These are phyloP conservation scores for Cystofilobasidium bisporidii DNA, from an alignment of 768 basidiomycete genomes.

Conservation along the genomic window DNA sequence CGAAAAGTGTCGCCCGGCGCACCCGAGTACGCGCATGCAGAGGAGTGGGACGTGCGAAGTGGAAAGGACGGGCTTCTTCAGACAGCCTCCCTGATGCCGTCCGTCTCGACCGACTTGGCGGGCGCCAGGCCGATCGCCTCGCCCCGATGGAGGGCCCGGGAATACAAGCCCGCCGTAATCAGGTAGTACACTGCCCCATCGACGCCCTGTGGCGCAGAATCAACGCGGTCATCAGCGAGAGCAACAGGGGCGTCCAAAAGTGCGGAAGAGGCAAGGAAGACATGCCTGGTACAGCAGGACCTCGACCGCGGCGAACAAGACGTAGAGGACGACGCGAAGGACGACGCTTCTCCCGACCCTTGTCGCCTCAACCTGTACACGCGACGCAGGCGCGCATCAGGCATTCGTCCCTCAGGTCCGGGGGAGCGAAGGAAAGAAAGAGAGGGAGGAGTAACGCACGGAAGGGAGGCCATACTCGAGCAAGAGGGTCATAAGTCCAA, in stretches of 20 bases:
- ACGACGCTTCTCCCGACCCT: conserved; percentile 58
- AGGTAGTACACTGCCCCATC: conserved; percentile 54
- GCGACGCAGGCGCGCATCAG: not conserved
- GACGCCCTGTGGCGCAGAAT: conserved; percentile 2
- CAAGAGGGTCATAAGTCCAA: conserved; percentile 53
- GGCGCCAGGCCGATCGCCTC: not conserved
- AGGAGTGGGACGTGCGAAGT: too few relatives aligned
- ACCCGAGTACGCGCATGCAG: too few relatives aligned
- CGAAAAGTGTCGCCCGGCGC: too few relatives aligned
- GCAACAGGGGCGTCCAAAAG: too few relatives aligned
- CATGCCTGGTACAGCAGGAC: conserved; percentile 67
- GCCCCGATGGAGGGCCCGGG: not conserved
- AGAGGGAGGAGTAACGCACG: conserved; percentile 22
- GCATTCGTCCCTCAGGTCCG: not conserved
- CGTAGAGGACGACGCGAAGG: conserved; percentile 53
- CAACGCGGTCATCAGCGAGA: too few relatives aligned
- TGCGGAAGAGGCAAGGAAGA: conserved; percentile 27
- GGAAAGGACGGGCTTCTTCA: too few relatives aligned
- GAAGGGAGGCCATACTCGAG: conserved; percentile 63
- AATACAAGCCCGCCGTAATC: conserved; percentile 51
- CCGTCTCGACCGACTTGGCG: too few relatives aligned
- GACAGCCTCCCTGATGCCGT: too few relatives aligned
- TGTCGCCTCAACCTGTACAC: conserved; percentile 36
- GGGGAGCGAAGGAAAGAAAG: not conserved
- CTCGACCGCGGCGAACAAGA: conserved; percentile 55